Evolutionary conservation across 23 red algal species (phyloP).

Genomic region (Cyanidium caldarium): DNA sequence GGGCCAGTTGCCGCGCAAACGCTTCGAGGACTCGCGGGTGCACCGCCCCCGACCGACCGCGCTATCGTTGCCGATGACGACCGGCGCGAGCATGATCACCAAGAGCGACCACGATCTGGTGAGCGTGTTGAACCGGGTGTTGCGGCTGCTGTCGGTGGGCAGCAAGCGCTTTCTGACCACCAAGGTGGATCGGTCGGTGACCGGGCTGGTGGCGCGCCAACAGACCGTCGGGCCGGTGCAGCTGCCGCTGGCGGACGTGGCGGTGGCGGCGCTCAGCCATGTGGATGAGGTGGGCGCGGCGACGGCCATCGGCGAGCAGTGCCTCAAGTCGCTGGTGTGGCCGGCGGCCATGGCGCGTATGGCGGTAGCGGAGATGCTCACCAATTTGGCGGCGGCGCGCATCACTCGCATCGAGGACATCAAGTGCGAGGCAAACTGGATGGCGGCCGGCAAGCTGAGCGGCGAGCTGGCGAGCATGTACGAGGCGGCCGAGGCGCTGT

Average conservation of each 20-base stretch:
- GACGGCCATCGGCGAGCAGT: slow-evolving; percentile 72
- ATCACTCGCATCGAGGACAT: slow-evolving; percentile 35
- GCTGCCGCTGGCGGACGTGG: slow-evolving; percentile 77
- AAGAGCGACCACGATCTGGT: background rate
- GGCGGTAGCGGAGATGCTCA: slow-evolving; percentile 93
- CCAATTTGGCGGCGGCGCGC: slow-evolving; percentile 63
- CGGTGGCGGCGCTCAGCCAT: slow-evolving; percentile 43
- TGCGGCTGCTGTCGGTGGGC: slow-evolving; percentile 61
- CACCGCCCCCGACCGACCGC: background rate
- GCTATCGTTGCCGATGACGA: slow-evolving; percentile 5
- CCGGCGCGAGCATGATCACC: background rate
- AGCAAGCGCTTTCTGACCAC: slow-evolving; percentile 92
- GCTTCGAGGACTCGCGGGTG: slow-evolving; percentile 36
- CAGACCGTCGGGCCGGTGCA: slow-evolving; percentile 91
- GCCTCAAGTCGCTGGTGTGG: slow-evolving; percentile 30
- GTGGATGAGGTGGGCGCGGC: slow-evolving; percentile 38
- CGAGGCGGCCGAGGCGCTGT: slow-evolving; percentile 63
- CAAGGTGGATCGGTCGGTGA: slow-evolving; percentile 97
- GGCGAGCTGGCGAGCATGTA: slow-evolving; percentile 66
- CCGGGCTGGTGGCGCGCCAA: slow-evolving; percentile 83
- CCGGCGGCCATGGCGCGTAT: slow-evolving; percentile 93
- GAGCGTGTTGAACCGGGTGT: slow-evolving; percentile 28
- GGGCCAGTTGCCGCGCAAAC: slow-evolving; percentile 84
- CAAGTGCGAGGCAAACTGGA: slow-evolving; percentile 99
- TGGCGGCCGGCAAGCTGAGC: slow-evolving; percentile 84